phyloP scores from a whole-genome alignment of 163 green algal species.

The Scenedesmus sp. region DNA sequence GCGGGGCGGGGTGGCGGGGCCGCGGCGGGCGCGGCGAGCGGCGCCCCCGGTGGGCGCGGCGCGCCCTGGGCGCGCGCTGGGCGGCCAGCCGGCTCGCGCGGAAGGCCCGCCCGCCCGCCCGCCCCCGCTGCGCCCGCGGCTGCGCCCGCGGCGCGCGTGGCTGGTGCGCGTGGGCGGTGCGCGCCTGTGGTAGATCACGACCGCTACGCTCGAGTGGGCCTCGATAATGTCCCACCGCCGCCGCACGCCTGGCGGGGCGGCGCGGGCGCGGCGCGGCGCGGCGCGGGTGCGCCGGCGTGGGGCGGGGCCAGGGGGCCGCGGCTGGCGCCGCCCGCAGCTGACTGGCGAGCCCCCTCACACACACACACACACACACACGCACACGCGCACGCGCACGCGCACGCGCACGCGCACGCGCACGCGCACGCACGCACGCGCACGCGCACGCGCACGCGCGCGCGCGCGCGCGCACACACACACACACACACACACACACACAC shows the following conservation, averaged over 20 bases:
- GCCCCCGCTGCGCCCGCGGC: too few species aligned
- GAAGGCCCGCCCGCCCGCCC: too few species aligned
- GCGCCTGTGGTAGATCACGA: conserved; percentile 86
- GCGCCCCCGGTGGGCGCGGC: too few species aligned
- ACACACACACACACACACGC: background rate
- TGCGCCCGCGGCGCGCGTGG: too few species aligned
- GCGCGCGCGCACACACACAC: background rate
- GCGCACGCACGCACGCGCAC: background rate
- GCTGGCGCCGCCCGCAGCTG: background rate
- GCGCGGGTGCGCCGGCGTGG: too few species aligned
- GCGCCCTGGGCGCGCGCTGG: too few species aligned
- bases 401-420: background rate
- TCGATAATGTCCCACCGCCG: conserved; percentile 87
- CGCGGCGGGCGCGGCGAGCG: too few species aligned
- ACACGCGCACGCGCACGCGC: background rate
- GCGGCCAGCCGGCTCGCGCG: too few species aligned
- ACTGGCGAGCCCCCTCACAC: background rate
- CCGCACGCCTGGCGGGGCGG: conserved; percentile 73
- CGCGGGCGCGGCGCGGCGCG: too few species aligned
- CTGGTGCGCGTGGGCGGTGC: too few species aligned
- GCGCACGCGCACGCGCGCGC: background rate
- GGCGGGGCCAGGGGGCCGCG: too few species aligned
- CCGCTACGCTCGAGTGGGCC: conserved; percentile 72
- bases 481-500: background rate
- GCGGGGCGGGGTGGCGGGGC: too few species aligned